These are phyloP conservation scores for Avicennia marina DNA, from an alignment of 257 asterid species.

Conservation along the genomic window DNA sequence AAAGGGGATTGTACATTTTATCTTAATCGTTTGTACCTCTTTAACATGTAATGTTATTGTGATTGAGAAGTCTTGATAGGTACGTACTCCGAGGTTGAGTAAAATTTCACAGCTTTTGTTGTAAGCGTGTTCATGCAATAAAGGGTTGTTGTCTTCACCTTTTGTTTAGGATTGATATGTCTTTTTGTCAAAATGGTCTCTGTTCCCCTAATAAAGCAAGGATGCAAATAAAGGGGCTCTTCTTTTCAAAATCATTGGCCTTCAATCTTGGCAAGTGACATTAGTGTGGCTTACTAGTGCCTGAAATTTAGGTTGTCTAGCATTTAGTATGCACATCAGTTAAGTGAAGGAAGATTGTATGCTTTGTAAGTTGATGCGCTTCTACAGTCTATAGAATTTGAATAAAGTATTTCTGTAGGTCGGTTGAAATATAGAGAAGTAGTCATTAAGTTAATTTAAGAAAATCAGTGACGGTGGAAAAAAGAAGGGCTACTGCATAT, in stretches of 20 bases:
- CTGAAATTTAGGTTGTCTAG: too few species aligned
- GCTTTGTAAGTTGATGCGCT: too few species aligned
- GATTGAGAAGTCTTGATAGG: not conserved
- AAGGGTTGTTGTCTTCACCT: slow-evolving; percentile 33
- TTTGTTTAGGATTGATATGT: slow-evolving; percentile 18
- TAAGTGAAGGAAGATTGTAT: too few species aligned
- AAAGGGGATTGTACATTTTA: slow-evolving; percentile 1
- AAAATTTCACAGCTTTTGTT: slow-evolving; percentile 5
- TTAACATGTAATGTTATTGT: not conserved
- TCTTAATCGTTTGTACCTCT: not conserved
- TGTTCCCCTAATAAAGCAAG: slow-evolving; percentile 36
- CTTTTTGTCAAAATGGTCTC: slow-evolving; percentile 16
- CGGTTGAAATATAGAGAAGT: too few species aligned
- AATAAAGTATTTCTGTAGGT: too few species aligned
- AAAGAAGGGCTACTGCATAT: slow-evolving; percentile 9
- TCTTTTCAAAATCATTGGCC: slow-evolving; percentile 23
- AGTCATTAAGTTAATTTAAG: too few species aligned
- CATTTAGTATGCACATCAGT: too few species aligned
- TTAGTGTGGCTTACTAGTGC: too few species aligned
- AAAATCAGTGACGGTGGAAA: too few species aligned
- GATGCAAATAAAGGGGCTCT: slow-evolving; percentile 28
- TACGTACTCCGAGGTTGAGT: slow-evolving; percentile 6
- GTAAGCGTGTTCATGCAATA: slow-evolving; percentile 36
- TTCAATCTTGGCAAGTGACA: not conserved
- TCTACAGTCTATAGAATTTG: too few species aligned